Base-by-base conservation (phyloP, 1,284 basidiomycete genomes). In the Puccinia triticina region DNA sequence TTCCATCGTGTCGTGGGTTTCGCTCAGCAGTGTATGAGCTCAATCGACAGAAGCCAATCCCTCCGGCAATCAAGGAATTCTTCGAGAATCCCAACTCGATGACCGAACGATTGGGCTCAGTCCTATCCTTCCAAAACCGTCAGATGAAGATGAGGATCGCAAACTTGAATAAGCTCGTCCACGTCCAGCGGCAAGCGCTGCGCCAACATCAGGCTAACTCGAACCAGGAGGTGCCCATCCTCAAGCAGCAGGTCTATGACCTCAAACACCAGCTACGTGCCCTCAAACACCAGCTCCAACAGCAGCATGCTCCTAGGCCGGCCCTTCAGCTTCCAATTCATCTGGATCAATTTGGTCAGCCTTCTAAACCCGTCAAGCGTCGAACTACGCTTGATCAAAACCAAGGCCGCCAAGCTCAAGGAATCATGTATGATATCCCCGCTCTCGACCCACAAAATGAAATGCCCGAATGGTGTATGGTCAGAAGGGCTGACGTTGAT, bases 141-240 rank as follows among this genome's bases (percentile, higher is more conserved):
- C 77, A 78, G n/a, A 78, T 78, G 77, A 50, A 21, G 10, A 46
- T 69, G 29, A 40, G 77, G 50, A 78, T 78, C 46, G 21, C 26
- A 37, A 69, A 78, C 66, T 50, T 78, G 34, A 46, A 66, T 21
- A 55, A 66, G n/a, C 77, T 46, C 4, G 77, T 78, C 26, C 61
- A 78, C 4, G 50, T 61, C 43, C 76, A 77, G 43, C 61, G 57
- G 3, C 59, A 48, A 26, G 40, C 64, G 5, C 40, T 78, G 64
- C 61, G 50, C 18, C 71, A 55, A 55, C 53, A 34, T 32, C 71
- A 55, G 21, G 26, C 71, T n/a, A 34, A 7, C 71, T 50, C 32
- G 12, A 26, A 53, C 29, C 66, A 69, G 40, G 71, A 73, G 40
- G 18, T 73, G 5, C 71, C 71, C 12, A 53, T 50, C 71, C 46